These are phyloP conservation scores for Apiotrichum mycotoxinovorans DNA, from an alignment of 1,284 basidiomycete genomes.

Conservation along the genomic window DNA sequence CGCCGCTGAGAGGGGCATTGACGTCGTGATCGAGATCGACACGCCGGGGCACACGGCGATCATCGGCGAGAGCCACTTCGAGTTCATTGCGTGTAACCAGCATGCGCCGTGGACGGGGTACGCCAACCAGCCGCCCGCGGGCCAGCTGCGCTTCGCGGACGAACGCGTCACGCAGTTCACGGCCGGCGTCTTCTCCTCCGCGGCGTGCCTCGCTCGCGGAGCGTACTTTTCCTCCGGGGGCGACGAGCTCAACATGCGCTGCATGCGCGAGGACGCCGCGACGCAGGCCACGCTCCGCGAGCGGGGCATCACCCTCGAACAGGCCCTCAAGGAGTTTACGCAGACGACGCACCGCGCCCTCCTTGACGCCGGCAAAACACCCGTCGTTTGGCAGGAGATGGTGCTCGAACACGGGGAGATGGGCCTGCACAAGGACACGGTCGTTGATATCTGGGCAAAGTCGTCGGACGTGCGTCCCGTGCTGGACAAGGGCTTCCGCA, in stretches of 20 bases:
- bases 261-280: slow-evolving; percentile 62
- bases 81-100: slow-evolving; percentile 67
- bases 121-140: slow-evolving; percentile 65
- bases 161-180: slow-evolving; percentile 53
- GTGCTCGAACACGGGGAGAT: slow-evolving; percentile 54
- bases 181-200: slow-evolving; percentile 50
- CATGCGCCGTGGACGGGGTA: slow-evolving; percentile 57
- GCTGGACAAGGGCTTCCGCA: slow-evolving; percentile 58
- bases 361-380: slow-evolving; percentile 54
- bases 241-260: slow-evolving; percentile 70
- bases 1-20: slow-evolving; percentile 73
- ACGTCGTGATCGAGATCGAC: slow-evolving; percentile 70
- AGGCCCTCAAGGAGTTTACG: slow-evolving; percentile 64
- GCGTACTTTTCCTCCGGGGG: slow-evolving; percentile 72
- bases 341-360: slow-evolving; percentile 56
- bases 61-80: slow-evolving; percentile 64
- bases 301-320: slow-evolving; percentile 49
- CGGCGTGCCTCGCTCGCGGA: slow-evolving; percentile 31
- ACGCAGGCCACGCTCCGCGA: slow-evolving; percentile 57
- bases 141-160: slow-evolving; percentile 68
- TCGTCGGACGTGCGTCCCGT: slow-evolving; percentile 61
- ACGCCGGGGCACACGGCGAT: slow-evolving; percentile 65
- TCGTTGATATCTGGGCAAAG: slow-evolving; percentile 70
- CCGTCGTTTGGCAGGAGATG: slow-evolving; percentile 65
- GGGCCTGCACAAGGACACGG: slow-evolving; percentile 61